Evolutionary conservation across 306 rosid genomes (phyloP).

Genomic region (Vigna nakashimae): DNA sequence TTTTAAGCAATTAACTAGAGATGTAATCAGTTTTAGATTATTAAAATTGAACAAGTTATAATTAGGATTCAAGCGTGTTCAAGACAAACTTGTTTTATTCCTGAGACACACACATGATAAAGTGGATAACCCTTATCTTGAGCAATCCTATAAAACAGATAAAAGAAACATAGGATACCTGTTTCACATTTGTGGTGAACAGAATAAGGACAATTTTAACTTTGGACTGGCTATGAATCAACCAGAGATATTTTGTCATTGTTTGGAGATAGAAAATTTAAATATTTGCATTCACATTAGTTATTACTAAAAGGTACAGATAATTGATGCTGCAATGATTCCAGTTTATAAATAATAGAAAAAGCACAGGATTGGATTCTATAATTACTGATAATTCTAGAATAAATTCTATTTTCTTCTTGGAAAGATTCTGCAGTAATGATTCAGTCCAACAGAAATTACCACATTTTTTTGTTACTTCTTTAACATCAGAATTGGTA

Average conservation of each 20-base stretch:
- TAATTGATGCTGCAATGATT: background rate
- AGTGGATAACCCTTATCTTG: slow-evolving; percentile 29
- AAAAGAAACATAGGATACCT: background rate
- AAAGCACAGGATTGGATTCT: background rate
- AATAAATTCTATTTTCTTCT: background rate
- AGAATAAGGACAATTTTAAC: slow-evolving; percentile 20
- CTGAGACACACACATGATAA: background rate
- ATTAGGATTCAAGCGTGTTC: background rate
- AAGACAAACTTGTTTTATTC: background rate
- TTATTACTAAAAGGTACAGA: no score
- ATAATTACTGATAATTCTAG: background rate
- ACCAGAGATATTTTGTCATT: slow-evolving; percentile 19
- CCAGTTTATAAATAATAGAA: slow-evolving; percentile 11
- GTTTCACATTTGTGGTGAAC: slow-evolving; percentile 16
- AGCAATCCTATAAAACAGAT: background rate
- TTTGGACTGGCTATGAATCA: slow-evolving; percentile 18
- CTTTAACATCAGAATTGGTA: background rate
- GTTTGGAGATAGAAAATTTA: background rate
- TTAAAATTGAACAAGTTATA: background rate
- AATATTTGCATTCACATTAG: no score
- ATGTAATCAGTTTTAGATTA: background rate
- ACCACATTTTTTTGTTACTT: background rate
- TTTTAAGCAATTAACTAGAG: background rate
- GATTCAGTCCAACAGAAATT: background rate
- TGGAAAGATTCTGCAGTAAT: background rate